These are phyloP conservation scores for Mycena polygramma DNA, from an alignment of 768 basidiomycete species.

Conservation along the genomic window DNA sequence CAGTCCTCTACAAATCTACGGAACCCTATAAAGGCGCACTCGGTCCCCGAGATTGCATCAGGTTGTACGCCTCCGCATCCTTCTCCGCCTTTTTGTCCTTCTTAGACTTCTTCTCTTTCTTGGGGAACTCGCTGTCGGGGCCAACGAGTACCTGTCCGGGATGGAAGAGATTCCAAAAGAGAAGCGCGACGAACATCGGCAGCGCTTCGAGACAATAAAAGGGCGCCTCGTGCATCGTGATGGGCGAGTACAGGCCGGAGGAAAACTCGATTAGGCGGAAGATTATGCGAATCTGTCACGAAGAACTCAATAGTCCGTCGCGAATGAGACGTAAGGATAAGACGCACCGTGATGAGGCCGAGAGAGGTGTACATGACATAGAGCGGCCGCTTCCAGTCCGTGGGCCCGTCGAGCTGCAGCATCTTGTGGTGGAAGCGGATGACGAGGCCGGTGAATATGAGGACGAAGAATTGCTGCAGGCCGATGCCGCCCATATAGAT, in stretches of 20 bases:
- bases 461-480: slow-evolving; percentile 41
- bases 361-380: slow-evolving; percentile 38
- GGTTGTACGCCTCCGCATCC: not conserved
- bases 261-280: slow-evolving; percentile 43
- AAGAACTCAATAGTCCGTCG: not conserved
- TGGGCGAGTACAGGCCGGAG: slow-evolving; percentile 32
- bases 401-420: slow-evolving; percentile 14
- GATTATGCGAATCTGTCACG: slow-evolving; percentile 37
- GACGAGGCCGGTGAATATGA: slow-evolving; percentile 37
- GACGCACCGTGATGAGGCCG: slow-evolving; percentile 39
- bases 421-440: slow-evolving; percentile 36
- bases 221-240: slow-evolving; percentile 38
- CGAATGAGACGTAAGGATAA: not conserved
- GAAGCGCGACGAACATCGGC: slow-evolving; percentile 40
- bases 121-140: slow-evolving; percentile 41
- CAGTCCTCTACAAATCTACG: not conserved
- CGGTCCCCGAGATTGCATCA: not conserved
- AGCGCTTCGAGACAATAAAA: slow-evolving; percentile 42
- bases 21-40: not conserved
- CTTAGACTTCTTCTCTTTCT: slow-evolving; percentile 27
- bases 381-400: slow-evolving; percentile 38
- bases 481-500: slow-evolving; percentile 45
- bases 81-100: slow-evolving; percentile 9
- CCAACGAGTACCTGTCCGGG: slow-evolving; percentile 41
- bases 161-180: slow-evolving; percentile 37